Conservation (phyloP, 2,329 filamentous ascomycete species). For the Ophiosphaerella herpotricha region DNA sequence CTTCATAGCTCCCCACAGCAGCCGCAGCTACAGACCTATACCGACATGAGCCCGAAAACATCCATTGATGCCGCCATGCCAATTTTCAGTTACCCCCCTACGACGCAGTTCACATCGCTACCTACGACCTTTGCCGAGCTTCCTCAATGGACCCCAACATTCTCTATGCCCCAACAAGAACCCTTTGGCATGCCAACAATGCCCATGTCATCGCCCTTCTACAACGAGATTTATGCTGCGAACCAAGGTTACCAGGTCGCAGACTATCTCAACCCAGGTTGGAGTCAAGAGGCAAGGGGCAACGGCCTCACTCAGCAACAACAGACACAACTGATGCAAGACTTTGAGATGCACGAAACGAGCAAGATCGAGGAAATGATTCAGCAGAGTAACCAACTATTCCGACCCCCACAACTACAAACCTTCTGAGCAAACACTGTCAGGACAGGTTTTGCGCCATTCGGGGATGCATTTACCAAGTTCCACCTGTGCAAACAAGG, state of each 20-base stretch:
- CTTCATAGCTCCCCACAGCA: constrained; percentile 36
- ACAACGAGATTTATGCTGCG: constrained; percentile 42
- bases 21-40: constrained; percentile 22
- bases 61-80: constrained; percentile 35
- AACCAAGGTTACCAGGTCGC: constrained; percentile 43
- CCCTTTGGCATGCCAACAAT: constrained; percentile 28
- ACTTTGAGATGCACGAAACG: constrained; percentile 64
- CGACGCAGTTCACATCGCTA: constrained; percentile 37
- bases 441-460: background rate
- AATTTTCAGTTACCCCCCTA: constrained; percentile 34
- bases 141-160: constrained; percentile 44
- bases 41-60: constrained; percentile 37
- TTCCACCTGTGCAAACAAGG: background rate
- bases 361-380: constrained; percentile 49
- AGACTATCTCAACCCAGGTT: constrained; percentile 61
- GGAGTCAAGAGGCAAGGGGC: constrained; percentile 51
- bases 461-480: background rate
- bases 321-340: constrained; percentile 80
- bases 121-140: constrained; percentile 45
- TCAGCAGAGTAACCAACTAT: constrained; percentile 46
- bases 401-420: constrained; percentile 35
- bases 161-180: constrained; percentile 41
- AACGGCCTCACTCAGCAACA: constrained; percentile 73
- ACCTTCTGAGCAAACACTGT: constrained; percentile 27
- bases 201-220: constrained; percentile 34